Conservation (phyloP, 176 grass and related monocot species). For the Oryza nivara region DNA sequence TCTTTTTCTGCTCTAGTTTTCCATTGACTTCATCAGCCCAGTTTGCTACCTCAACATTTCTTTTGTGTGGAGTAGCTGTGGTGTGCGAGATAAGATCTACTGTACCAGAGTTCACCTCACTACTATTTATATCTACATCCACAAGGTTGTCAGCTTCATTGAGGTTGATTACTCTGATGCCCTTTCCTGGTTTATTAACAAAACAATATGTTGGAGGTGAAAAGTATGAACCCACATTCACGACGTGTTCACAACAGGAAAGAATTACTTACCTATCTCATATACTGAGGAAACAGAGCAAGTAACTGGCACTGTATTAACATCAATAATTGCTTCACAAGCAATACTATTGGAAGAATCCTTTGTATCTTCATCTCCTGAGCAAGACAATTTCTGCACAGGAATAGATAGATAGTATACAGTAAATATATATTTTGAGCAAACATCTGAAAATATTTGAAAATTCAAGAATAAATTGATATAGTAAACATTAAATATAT, state of each 20-base stretch:
- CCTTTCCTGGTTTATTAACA: constrained; percentile 41
- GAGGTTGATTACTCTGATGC: constrained; percentile 31
- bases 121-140: constrained; percentile 34
- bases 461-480: constrained; percentile 4
- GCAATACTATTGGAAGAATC: not conserved
- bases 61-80: constrained; percentile 35
- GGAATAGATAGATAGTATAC: not conserved
- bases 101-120: constrained; percentile 18
- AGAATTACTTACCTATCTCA: constrained; percentile 42
- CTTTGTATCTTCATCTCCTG: constrained; percentile 13
- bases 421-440: constrained; percentile 4
- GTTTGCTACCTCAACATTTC: constrained; percentile 40
- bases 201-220: constrained; percentile 10
- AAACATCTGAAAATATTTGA: constrained; percentile 21
- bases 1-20: constrained; percentile 61
- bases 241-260: not conserved
- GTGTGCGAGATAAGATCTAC: constrained; percentile 19
- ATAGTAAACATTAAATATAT: constrained; percentile 4
- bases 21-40: constrained; percentile 34
- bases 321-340: constrained; percentile 36
- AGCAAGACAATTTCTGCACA: constrained; percentile 49
- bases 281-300: constrained; percentile 36
- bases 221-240: constrained; percentile 8
- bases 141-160: constrained; percentile 40
- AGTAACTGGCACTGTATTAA: constrained; percentile 24